Evolutionary conservation across 2,329 filamentous ascomycete genomes (phyloP).

Genomic region (Eurotiales sp.): DNA sequence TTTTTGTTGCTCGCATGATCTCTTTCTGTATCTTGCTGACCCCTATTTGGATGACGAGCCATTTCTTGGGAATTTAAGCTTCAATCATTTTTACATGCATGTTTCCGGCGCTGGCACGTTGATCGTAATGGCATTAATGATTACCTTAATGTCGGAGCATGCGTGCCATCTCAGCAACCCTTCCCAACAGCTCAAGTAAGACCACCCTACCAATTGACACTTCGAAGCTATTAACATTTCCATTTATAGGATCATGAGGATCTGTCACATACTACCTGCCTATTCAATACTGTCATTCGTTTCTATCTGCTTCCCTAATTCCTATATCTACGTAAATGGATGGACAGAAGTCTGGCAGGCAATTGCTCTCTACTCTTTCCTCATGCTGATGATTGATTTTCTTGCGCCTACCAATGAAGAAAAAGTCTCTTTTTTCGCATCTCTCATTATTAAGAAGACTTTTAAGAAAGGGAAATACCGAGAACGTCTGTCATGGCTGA

Average conservation of each 20-base stretch:
- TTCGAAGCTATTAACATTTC: no score
- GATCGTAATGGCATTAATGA: no score
- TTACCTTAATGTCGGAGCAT: constrained; percentile 5
- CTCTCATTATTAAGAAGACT: background rate
- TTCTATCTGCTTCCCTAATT: background rate
- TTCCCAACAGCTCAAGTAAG: background rate
- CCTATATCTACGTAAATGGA: background rate
- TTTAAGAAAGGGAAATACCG: constrained; percentile 3
- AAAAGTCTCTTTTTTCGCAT: background rate
- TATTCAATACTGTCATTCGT: background rate
- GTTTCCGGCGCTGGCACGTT: no score
- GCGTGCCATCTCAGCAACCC: constrained; percentile 7
- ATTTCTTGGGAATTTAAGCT: no score
- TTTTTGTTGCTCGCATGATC: no score
- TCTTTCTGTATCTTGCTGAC: no score
- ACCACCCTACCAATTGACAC: no score
- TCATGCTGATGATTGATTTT: constrained; percentile 9
- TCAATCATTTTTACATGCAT: no score
- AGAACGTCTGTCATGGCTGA: background rate
- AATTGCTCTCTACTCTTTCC: constrained; percentile 2
- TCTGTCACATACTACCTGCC: constrained; percentile 1
- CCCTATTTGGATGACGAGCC: no score
- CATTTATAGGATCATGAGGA: constrained; percentile 6
- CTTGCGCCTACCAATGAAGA: constrained; percentile 1
- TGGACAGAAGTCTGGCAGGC: constrained; percentile 4